Percentiles rank a stretch among this genome's conserved stretches.
These are phyloP conservation scores for Crotalaria pallida DNA, from an alignment of 306 rosid genomes.

Conservation along the genomic window DNA sequence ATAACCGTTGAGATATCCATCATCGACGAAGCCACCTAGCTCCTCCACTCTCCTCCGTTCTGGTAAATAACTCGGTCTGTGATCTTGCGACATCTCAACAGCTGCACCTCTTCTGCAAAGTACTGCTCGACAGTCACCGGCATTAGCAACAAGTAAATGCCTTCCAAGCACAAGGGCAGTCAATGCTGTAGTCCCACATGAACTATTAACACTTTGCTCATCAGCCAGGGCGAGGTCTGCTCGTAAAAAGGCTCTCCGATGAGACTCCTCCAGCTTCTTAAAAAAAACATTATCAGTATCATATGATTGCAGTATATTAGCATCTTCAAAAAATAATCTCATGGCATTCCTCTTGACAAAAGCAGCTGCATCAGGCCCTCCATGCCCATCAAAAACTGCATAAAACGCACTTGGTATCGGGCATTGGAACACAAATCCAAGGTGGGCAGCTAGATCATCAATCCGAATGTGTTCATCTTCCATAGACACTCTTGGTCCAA, in stretches of 20 bases:
- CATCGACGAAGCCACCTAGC: conserved; percentile 52
- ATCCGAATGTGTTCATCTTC: conserved; percentile 83
- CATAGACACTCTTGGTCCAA: conserved; percentile 71
- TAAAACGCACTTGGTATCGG: conserved; percentile 67
- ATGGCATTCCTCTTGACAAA: conserved; percentile 72
- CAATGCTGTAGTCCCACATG: conserved; percentile 87
- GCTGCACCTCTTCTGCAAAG: conserved; percentile 81
- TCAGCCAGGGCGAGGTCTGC: conserved; percentile 84
- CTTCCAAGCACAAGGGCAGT: conserved; percentile 81
- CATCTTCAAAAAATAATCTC: conserved; percentile 76
- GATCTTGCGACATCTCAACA: conserved; percentile 79
- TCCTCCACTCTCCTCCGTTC: conserved; percentile 69
- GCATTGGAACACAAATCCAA: conserved; percentile 45
- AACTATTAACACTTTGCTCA: conserved; percentile 53
- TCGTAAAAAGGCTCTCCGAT: conserved; percentile 57
- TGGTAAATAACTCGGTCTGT: conserved; percentile 47
- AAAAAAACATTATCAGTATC: conserved; percentile 50
- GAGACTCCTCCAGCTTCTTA: conserved; percentile 62
- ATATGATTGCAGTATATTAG: conserved; percentile 44
- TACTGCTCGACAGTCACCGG: conserved; percentile 96
- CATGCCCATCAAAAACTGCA: conserved; percentile 94
- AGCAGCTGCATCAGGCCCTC: conserved; percentile 86
- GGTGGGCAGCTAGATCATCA: conserved; percentile 70
- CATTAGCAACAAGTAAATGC: conserved; percentile 84
- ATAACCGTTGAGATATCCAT: conserved; percentile 58